Evolutionary conservation across 208 protist species (phyloP).

Genomic region (Phytomonas sp.): DNA sequence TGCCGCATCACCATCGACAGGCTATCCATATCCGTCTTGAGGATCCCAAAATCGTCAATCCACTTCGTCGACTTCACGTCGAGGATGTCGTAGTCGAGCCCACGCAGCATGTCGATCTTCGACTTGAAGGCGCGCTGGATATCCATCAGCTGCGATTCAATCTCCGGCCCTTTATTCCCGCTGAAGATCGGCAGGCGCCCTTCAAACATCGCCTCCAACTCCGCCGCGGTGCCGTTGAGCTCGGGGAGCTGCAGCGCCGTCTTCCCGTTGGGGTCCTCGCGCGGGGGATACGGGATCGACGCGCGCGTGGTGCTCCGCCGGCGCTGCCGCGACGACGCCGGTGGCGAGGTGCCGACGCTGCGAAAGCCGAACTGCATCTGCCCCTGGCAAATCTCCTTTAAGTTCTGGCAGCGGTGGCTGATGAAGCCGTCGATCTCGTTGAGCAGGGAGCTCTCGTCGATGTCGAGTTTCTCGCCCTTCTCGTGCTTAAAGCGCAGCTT

Average conservation of each 20-base stretch:
- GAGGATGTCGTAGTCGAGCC: slow-evolving; percentile 93
- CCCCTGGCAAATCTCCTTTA: slow-evolving; percentile 95
- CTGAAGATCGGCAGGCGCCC: slow-evolving; percentile 89
- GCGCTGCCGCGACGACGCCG: slow-evolving; percentile 5
- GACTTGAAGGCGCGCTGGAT: slow-evolving; percentile 93
- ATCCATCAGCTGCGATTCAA: slow-evolving; percentile 90
- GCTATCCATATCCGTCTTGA: slow-evolving; percentile 95
- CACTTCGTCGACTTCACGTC: slow-evolving; percentile 96
- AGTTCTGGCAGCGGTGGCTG: slow-evolving; percentile 94
- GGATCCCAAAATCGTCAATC: slow-evolving; percentile 95
- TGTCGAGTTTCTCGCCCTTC: slow-evolving; percentile 85
- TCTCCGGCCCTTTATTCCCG: slow-evolving; percentile 92
- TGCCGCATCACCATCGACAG: slow-evolving; percentile 96
- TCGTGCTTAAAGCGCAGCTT: slow-evolving; percentile 66
- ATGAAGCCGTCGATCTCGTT: slow-evolving; percentile 97
- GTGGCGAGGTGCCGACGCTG: slow-evolving; percentile 14
- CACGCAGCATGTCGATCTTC: slow-evolving; percentile 86
- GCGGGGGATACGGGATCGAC: slow-evolving; percentile 8
- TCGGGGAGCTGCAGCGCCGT: slow-evolving; percentile 52
- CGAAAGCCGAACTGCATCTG: slow-evolving; percentile 96
- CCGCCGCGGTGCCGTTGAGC: slow-evolving; percentile 17
- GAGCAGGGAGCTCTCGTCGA: slow-evolving; percentile 88
- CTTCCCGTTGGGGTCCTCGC: slow-evolving; percentile 20
- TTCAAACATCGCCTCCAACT: slow-evolving; percentile 32
- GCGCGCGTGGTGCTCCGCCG: slow-evolving; percentile 13